A percentile compares a stretch with the other conserved stretches of the same genome.
These are phyloP conservation scores for Paulownia fortunei DNA, from an alignment of 257 asterid species.

Conservation along the genomic window DNA sequence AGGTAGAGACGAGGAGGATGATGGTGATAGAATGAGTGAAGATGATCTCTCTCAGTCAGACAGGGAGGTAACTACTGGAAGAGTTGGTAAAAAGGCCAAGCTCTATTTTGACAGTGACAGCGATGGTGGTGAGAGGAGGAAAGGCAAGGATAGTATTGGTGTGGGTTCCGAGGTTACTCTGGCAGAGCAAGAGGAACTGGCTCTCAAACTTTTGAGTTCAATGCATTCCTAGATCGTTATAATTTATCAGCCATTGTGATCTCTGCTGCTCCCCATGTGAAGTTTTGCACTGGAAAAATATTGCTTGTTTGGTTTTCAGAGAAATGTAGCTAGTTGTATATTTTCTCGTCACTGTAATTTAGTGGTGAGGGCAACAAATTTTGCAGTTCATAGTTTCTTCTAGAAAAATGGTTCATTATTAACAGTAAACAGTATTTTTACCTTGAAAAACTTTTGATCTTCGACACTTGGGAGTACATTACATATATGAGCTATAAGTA, in stretches of 20 bases:
- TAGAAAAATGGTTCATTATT: not conserved
- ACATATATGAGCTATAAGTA: too few species aligned
- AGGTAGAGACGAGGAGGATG: conserved; percentile 51
- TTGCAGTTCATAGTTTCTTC: conserved; percentile 2
- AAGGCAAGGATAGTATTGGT: conserved; percentile 27
- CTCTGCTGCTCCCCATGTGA: not conserved
- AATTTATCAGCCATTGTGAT: not conserved
- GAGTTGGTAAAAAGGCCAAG: conserved; percentile 55
- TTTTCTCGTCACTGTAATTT: not conserved
- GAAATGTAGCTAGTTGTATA: conserved; percentile 1
- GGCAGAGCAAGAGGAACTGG: conserved; percentile 90
- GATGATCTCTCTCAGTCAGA: conserved; percentile 53
- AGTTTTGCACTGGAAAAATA: not conserved
- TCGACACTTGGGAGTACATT: too few species aligned
- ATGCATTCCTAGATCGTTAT: conserved; percentile 59
- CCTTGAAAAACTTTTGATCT: not conserved
- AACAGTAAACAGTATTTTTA: not conserved
- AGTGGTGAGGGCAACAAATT: conserved; percentile 23
- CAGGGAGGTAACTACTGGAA: conserved; percentile 32
- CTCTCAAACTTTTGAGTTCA: conserved; percentile 78
- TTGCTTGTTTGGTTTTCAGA: not conserved
- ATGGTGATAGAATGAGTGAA: conserved; percentile 39
- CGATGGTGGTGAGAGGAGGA: conserved; percentile 40
- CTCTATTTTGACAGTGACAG: conserved; percentile 63
- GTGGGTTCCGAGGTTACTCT: conserved; percentile 47